Evolutionary conservation across 352 stramenopile species (phyloP), one percentile per base, ranked within the genome.

Genomic region (Blastocystis sp.): DNA sequence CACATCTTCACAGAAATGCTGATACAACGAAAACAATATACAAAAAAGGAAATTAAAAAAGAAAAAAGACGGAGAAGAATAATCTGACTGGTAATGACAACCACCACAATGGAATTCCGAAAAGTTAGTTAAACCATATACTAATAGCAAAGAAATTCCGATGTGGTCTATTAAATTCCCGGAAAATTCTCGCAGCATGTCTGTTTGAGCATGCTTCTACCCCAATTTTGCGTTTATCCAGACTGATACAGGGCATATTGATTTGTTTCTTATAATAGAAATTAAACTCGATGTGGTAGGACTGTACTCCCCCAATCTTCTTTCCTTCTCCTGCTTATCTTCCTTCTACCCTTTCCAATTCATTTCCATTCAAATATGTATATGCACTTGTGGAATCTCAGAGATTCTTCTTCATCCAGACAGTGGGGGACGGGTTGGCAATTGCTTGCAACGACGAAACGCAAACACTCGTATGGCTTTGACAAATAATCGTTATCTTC

Each of bases 21-120:
- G 24, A 35, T 64, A 40, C 37, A 79, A 79, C 33, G 24, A 81
- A 64, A 64, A 59, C 51, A 81, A 81, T 81, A 64, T 60, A 64
- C 40, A 81, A 81, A 81, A 64, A 81, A 64, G 70, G 62, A 64
- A 81, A 64, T 22, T 0, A 60, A 81, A 64, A 35, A 62, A 81
- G 22, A 60, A 42, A 64, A 81, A 27, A 35, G 58, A 79, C 22
- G 33, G 58, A 42, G n/a, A 64, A 64, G 30, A 35, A 35, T 35
- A 64, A 35, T 35, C n/a, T 64, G 57, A 64, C n/a, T 64, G n/a
- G n/a, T 7, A 64, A 35, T 4, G 57, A 64, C n/a, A 35, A 35
- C 7, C 57, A 35, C 13, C 57, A 6, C 57, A 15, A 35, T 35
- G 57, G 15, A 35, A 11, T 27, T 35, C n/a, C 15, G 13, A 11